Base-by-base conservation (phyloP, 371 early-diverging fungal species). In the Mucor mucedo region DNA sequence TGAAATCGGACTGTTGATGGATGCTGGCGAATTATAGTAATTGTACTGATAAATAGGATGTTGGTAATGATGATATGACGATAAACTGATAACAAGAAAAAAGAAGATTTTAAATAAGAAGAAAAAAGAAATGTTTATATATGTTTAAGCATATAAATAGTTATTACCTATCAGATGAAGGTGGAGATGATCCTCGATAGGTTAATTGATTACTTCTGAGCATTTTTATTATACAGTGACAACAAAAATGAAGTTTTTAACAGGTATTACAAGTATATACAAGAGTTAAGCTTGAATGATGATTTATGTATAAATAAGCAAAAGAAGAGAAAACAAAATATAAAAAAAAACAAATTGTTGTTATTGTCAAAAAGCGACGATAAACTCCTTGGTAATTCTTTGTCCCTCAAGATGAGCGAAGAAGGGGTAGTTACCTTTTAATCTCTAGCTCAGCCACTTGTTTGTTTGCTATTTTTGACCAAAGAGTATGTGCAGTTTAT, bases 181-280 rank as follows among this genome's bases (percentile, higher is more conserved):
- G 44, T 16, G 57, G 14, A n/a, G 57, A 32, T 28, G 57, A 21
- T 44, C 44, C 57, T 56, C 14, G 39, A 35, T 38, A 55, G 40
- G 57, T 56, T 58, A 48, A 44, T 58, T 58, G 44, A 58, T 45
- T 44, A 45, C 44, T 44, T 32, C 58, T 58, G 35, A 44, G 32
- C 35, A 45, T 58, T 47, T 27, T 48, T 48, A 33, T 35, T 55
- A 27, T 30, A 27, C 29, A 32, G 32, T 50, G 52, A 33, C 52
- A 50, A 50, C 52, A 32, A 50, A 21, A 50, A 32, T 50, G 33
- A 40, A 28, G 52, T 50, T 48, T 50, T 35, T 14, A 40, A 50
- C 60, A 54, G 55, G 55, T 21, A 39, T 52, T 9, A 13, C 4
- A 42, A 11, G n/a, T 47, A 47, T n/a, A 47, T 47, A 33, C 47